Base-by-base conservation (phyloP, 148 eudicot genomes). In the Vaccinium vitisidaea region DNA sequence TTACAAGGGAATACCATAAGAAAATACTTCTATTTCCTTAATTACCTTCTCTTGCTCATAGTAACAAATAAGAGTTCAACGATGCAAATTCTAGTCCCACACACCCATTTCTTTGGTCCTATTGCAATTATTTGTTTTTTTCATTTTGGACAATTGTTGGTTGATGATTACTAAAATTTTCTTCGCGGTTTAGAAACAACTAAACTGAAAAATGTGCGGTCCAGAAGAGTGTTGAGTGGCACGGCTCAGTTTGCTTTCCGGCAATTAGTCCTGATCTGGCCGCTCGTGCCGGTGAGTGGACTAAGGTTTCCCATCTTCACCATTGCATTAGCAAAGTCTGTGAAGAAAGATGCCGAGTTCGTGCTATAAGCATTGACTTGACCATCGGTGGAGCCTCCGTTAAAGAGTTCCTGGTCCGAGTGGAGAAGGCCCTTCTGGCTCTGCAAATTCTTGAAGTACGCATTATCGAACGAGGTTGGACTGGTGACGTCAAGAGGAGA, bases 211-310 rank as follows among this genome's bases (percentile, higher is more conserved):
- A 32, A 12, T 14, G 8, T 30, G 14, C 36, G 36, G 2, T 30
- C 43, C 4, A 32, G 19, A 71, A 5, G 3, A 30, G 18, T 3
- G 75, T 71, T 30, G 1, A 13, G 16, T 14, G n/a, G 6, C 77
- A 39, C 0, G 48, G 21, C 49, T 80, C 83, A 94, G 75, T 93
- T 93, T 80, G 86, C 78, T 80, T 82, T 90, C 73, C 95, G 78
- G 83, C 95, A 94, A 76, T 93, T 94, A 6, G 88, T 85, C 77
- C 98, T 88, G 81, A 94, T 82, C 83, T 93, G 89, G 2, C 95
- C 98, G 59, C 56, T 88, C 7, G 93, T 83, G 1, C 98, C 98
- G 0, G 93, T 92, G 30, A 93, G 91, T 10, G 91, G 92, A 78
- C 88, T 89, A 53, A 94, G 86, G 77, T 90, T 91, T 9, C 94